Percentiles rank a stretch among this genome's conserved stretches.
Evolutionary conservation across 169 alveolate genomes (phyloP).

Genomic region (Plasmodium malariae): DNA sequence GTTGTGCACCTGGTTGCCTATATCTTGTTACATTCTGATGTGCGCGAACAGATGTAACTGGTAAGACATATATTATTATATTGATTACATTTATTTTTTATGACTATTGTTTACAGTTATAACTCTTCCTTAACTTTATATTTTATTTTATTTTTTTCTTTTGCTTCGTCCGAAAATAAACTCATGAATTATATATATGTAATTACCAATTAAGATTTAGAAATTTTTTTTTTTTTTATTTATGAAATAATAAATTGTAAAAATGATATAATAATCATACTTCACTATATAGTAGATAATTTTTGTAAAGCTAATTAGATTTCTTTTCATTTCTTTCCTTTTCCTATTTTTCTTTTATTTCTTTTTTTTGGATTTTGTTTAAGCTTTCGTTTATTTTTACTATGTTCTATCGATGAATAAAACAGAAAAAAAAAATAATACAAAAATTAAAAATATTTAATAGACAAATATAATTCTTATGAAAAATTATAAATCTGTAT

Average conservation of each 20-base stretch:
- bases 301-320: slow-evolving; percentile 10
- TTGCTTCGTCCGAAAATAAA: background rate
- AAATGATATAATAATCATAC: slow-evolving; percentile 6
- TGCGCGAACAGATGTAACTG: slow-evolving; percentile 13
- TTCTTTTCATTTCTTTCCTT: background rate
- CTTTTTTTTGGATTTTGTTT: background rate
- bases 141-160: background rate
- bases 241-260: background rate
- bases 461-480: background rate
- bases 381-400: no score
- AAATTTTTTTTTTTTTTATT: slow-evolving; percentile 9
- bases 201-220: slow-evolving; percentile 12
- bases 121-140: background rate
- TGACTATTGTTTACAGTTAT: no score
- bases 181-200: background rate
- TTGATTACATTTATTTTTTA: no score
- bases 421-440: slow-evolving; percentile 2
- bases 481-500: background rate
- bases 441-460: background rate
- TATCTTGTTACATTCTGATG: slow-evolving; percentile 9
- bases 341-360: slow-evolving; percentile 6
- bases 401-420: background rate
- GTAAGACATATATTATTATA: slow-evolving; percentile 28
- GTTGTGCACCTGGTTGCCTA: slow-evolving; percentile 75
- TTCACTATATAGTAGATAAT: slow-evolving; percentile 16